phyloP scores from a whole-genome alignment of 257 asterid genomes.

The Gentiana macrophylla region DNA sequence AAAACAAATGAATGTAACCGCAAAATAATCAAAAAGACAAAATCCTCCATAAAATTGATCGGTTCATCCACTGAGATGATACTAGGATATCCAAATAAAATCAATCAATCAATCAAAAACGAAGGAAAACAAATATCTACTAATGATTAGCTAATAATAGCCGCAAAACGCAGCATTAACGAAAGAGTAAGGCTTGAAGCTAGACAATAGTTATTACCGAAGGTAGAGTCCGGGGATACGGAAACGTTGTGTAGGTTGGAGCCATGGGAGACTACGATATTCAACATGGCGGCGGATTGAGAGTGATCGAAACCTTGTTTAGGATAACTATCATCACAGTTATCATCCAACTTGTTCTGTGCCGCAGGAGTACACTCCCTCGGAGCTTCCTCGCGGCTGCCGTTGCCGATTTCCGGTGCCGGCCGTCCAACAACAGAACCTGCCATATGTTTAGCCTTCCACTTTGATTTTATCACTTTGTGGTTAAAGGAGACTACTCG shows the following conservation, averaged over 20 bases:
- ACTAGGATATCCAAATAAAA: neutral
- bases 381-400: neutral
- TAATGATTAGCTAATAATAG: neutral
- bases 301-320: neutral
- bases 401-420: neutral
- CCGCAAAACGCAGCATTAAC: neutral
- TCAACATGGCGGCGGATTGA: slow-evolving; percentile 3
- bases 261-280: slow-evolving; percentile 22
- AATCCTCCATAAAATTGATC: neutral
- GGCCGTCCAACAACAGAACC: neutral
- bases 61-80: too few species aligned
- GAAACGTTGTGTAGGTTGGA: slow-evolving; percentile 18
- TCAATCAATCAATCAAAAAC: neutral
- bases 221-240: slow-evolving; percentile 22
- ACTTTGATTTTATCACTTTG: too few species aligned
- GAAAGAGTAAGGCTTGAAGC: neutral
- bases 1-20: too few species aligned
- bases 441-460: neutral
- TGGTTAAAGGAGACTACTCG: too few species aligned
- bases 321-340: neutral
- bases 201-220: slow-evolving; percentile 5
- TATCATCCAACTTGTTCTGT: slow-evolving; percentile 13
- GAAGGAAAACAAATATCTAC: neutral
- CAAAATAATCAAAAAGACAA: neutral
- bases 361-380: slow-evolving; percentile 13